A percentile compares a stretch with the other conserved stretches of the same genome.
Evolutionary conservation across 1,139 yeast genomes (phyloP).

Genomic region (Pichia sp.): DNA sequence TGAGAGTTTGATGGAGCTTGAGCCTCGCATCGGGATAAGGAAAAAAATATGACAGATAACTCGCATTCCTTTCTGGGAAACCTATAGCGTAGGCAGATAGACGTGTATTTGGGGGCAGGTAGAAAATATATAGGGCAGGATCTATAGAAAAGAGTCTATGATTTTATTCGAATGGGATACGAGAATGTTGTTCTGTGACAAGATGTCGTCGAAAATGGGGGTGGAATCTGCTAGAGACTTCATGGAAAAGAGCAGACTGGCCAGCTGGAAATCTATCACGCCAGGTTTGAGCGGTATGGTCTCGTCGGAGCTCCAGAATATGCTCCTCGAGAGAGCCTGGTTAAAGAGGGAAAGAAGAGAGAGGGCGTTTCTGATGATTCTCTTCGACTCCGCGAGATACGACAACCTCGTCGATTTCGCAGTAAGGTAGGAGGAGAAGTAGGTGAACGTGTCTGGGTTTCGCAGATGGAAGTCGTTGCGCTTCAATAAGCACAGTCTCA

Average conservation of each 20-base stretch:
- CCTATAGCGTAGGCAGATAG: not conserved
- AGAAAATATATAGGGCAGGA: not conserved
- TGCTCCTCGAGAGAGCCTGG: slow-evolving; percentile 9
- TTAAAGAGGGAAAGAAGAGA: slow-evolving; percentile 19
- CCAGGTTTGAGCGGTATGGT: not conserved
- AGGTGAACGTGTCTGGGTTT: slow-evolving; percentile 22
- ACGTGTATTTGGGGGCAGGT: not conserved
- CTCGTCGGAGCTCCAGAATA: not conserved
- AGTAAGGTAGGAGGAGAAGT: slow-evolving; percentile 7
- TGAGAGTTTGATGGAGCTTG: too few relatives aligned
- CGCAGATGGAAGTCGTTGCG: slow-evolving; percentile 28
- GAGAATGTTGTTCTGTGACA: slow-evolving; percentile 5
- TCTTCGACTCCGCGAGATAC: slow-evolving; percentile 14
- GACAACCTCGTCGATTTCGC: slow-evolving; percentile 7
- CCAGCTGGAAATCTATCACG: slow-evolving; percentile 29
- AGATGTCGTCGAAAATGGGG: slow-evolving; percentile 1
- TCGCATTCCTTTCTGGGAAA: too few relatives aligned
- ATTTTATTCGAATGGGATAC: slow-evolving; percentile 4
- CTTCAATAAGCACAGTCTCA: slow-evolving; percentile 23
- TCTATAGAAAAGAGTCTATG: slow-evolving; percentile 7
- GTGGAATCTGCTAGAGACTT: slow-evolving; percentile 5
- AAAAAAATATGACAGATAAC: too few relatives aligned
- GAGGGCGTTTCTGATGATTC: slow-evolving; percentile 23
- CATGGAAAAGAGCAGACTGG: slow-evolving; percentile 25
- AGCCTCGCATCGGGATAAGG: too few relatives aligned